Conservation (phyloP, 2,329 filamentous ascomycete genomes). For the Phaeophleospora eucalypticola region DNA sequence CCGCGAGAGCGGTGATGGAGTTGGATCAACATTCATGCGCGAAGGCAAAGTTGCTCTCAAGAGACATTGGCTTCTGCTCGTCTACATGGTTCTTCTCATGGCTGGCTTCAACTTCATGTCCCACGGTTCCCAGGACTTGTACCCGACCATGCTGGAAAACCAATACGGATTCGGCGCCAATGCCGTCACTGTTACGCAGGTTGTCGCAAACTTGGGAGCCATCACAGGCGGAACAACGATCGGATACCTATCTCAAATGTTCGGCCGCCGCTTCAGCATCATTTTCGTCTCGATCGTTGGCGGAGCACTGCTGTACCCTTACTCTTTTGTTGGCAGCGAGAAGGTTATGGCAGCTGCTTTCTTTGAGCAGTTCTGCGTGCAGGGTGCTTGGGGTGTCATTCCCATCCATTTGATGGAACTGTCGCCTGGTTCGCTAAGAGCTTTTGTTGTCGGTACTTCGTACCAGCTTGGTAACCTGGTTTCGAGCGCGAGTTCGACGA, state of each 20-base stretch:
- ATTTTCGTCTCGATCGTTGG: slow-evolving; percentile 55
- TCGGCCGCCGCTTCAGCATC: slow-evolving; percentile 47
- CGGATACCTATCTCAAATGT: slow-evolving; percentile 44
- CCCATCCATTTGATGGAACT: slow-evolving; percentile 73
- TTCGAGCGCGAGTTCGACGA: slow-evolving; percentile 41
- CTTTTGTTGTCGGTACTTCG: slow-evolving; percentile 68
- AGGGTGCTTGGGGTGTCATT: slow-evolving; percentile 37
- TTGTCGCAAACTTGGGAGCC: slow-evolving; percentile 49
- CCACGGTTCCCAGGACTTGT: slow-evolving; percentile 67
- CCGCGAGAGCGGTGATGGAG: slow-evolving; percentile 56
- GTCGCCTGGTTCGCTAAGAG: slow-evolving; percentile 66
- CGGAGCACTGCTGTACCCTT: slow-evolving; percentile 77
- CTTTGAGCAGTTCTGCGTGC: slow-evolving; percentile 58
- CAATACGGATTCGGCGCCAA: slow-evolving; percentile 52
- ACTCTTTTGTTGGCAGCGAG: slow-evolving; percentile 63
- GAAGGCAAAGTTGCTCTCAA: slow-evolving; percentile 76
- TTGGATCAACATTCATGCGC: slow-evolving; percentile 63
- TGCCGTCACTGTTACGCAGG: slow-evolving; percentile 47
- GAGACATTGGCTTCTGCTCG: slow-evolving; percentile 73
- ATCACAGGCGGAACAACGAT: slow-evolving; percentile 45
- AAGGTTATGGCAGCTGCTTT: slow-evolving; percentile 74
- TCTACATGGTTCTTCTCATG: slow-evolving; percentile 83
- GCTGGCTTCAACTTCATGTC: slow-evolving; percentile 91
- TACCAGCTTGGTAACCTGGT: slow-evolving; percentile 77
- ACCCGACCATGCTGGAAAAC: slow-evolving; percentile 57